These are phyloP conservation scores for Zopfia rhizophila DNA, from an alignment of 2,329 filamentous ascomycete species.

Conservation along the genomic window DNA sequence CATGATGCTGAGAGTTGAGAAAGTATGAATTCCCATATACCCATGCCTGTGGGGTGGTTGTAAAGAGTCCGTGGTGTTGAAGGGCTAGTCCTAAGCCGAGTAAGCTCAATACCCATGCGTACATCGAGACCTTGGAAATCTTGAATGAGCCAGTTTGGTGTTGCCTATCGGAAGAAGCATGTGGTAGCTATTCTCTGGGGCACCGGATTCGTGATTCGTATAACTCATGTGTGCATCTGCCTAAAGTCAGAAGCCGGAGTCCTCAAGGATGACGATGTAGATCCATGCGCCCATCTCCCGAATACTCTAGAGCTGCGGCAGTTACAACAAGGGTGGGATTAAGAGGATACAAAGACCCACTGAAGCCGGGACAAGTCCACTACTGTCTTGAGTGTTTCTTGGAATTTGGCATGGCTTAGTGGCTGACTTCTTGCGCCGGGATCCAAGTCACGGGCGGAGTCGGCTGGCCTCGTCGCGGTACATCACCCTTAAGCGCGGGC, in stretches of 20 bases:
- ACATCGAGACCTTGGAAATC: constrained; percentile 2
- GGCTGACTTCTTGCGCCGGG: constrained; percentile 17
- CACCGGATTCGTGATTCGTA: no score
- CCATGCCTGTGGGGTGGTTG: constrained; percentile 1
- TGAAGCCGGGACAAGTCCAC: constrained; percentile 27
- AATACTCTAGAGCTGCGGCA: constrained; percentile 4
- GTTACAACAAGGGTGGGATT: no score
- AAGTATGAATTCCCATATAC: not conserved
- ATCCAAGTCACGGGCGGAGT: constrained; percentile 25
- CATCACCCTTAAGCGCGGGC: no score
- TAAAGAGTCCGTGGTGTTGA: not conserved
- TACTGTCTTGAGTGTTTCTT: constrained; percentile 14
- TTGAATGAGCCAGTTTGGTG: no score
- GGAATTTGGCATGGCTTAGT: constrained; percentile 6
- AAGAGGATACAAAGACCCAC: constrained; percentile 6
- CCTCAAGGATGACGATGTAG: no score
- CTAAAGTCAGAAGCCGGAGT: no score
- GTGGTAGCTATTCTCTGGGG: no score
- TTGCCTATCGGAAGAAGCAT: no score
- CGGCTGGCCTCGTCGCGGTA: constrained; percentile 24
- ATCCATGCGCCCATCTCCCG: constrained; percentile 14
- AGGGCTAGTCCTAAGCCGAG: not conserved
- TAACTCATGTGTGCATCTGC: no score
- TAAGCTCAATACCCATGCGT: not conserved
- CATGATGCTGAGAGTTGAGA: no score